Percentiles rank a stretch among this genome's conserved stretches.
Conservation (phyloP, 345 rosid species). For the Balakata baccata region DNA sequence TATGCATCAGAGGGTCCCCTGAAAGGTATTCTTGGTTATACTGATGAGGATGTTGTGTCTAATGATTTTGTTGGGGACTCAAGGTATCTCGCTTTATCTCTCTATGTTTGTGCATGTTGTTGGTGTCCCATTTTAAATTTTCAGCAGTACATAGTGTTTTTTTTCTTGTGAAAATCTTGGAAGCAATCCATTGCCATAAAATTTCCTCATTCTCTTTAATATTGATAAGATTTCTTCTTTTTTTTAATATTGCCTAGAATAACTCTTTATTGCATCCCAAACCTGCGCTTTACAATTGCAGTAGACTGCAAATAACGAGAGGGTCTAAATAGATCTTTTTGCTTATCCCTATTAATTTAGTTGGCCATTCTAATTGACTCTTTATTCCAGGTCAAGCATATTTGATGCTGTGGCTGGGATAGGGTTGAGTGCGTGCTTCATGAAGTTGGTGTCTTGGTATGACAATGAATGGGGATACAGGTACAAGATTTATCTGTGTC, state of each 20-base stretch:
- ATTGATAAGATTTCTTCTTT: not conserved
- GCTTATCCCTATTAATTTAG: not conserved
- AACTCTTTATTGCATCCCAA: not conserved
- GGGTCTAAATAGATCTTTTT: not conserved
- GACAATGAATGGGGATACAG: conserved; percentile 99
- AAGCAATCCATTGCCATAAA: not conserved
- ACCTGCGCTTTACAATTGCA: not conserved
- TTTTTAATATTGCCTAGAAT: not conserved
- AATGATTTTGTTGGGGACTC: conserved; percentile 91
- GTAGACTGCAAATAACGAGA: not conserved
- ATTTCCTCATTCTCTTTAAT: too few species aligned
- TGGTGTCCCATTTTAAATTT: not conserved
- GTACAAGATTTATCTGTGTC: conserved; percentile 39
- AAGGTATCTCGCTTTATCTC: conserved; percentile 41
- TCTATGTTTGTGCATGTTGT: not conserved
- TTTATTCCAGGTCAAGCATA: conserved; percentile 77
- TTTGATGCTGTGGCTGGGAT: conserved; percentile 98
- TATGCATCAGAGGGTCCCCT: conserved; percentile 88
- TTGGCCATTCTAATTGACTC: not conserved
- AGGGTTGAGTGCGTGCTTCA: conserved; percentile 72
- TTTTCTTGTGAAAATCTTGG: too few species aligned
- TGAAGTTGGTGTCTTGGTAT: conserved; percentile 92
- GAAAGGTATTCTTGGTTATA: conserved; percentile 90
- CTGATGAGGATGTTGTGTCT: conserved; percentile 96
- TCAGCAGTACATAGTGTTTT: too few species aligned